A percentile compares a stretch with the other conserved stretches of the same genome.
These are phyloP conservation scores for Phytophthora megakarya DNA, from an alignment of 352 stramenopile species.

Conservation along the genomic window DNA sequence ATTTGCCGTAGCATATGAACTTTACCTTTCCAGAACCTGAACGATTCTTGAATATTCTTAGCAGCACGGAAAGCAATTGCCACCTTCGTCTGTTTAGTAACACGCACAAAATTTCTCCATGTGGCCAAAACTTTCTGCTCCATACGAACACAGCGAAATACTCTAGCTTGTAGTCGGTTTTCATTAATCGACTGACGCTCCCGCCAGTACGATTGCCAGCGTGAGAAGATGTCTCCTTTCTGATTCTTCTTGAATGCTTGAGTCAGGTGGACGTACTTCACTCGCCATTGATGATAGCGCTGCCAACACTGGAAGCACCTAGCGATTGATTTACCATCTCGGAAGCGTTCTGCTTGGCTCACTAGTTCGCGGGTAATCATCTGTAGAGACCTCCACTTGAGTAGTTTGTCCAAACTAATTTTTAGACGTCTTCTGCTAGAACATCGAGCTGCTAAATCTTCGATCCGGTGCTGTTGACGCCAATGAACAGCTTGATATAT, in stretches of 20 bases:
- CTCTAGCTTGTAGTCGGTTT: constrained; percentile 27
- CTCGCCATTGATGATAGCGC: constrained; percentile 31
- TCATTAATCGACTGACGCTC: constrained; percentile 5
- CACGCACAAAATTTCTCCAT: constrained; percentile 11
- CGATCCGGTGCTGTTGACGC: background rate
- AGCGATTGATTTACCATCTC: background rate
- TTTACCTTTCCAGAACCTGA: constrained; percentile 32
- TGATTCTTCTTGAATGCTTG: constrained; percentile 33
- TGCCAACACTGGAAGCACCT: constrained; percentile 32
- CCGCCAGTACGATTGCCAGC: constrained; percentile 37
- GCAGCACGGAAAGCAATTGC: constrained; percentile 8
- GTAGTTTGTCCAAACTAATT: constrained; percentile 10
- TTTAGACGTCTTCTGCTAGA: constrained; percentile 14
- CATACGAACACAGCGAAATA: constrained; percentile 26
- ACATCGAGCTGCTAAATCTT: constrained; percentile 3
- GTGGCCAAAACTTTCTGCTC: constrained; percentile 14
- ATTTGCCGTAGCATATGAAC: constrained; percentile 41
- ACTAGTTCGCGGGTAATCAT: constrained; percentile 2
- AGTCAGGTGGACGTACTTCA: constrained; percentile 31
- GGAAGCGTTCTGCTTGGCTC: constrained; percentile 3
- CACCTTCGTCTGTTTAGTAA: constrained; percentile 14
- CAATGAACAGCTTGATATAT: constrained; percentile 9
- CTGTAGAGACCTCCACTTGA: constrained; percentile 5
- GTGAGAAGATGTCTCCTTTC: constrained; percentile 32
- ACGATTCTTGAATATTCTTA: constrained; percentile 10